phyloP scores from a whole-genome alignment of 441 rosid genomes.

The Biscutella laevigata region DNA sequence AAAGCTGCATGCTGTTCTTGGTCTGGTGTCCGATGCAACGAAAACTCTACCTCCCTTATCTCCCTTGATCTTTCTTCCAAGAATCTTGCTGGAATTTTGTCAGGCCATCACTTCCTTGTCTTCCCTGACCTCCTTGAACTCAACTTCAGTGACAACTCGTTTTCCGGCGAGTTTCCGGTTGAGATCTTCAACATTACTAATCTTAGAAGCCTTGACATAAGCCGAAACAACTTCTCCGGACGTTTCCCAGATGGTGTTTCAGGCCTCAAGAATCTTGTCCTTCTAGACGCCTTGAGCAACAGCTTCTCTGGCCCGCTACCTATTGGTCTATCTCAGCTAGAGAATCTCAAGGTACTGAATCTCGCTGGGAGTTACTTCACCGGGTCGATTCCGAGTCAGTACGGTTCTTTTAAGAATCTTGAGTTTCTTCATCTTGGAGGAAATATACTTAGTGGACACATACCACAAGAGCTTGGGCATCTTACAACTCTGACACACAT shows the following conservation, averaged over 20 bases:
- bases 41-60: conserved; percentile 41
- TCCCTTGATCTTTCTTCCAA: conserved; percentile 54
- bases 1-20: conserved; percentile 65
- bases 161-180: conserved; percentile 58
- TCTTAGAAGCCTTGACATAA: conserved; percentile 62
- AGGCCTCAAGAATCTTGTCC: conserved; percentile 34
- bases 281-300: conserved; percentile 78
- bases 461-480: conserved; percentile 66
- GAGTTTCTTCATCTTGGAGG: conserved; percentile 85
- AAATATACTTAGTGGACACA: conserved; percentile 46
- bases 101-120: conserved; percentile 38
- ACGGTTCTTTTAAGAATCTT: conserved; percentile 61
- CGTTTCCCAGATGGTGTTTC: conserved; percentile 49
- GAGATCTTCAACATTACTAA: conserved; percentile 45
- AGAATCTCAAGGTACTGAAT: conserved; percentile 57
- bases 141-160: conserved; percentile 68
- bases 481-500: conserved; percentile 61
- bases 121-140: conserved; percentile 60
- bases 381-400: conserved; percentile 66
- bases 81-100: conserved; percentile 51
- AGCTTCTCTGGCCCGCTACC: conserved; percentile 84
- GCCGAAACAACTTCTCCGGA: conserved; percentile 80
- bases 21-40: conserved; percentile 70
- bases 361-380: conserved; percentile 89
- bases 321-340: conserved; percentile 39